Evolutionary conservation across 176 grass and related monocot genomes (phyloP), one percentile per base, ranked within the genome.

Genomic region (Tillandsia fasciculata): DNA sequence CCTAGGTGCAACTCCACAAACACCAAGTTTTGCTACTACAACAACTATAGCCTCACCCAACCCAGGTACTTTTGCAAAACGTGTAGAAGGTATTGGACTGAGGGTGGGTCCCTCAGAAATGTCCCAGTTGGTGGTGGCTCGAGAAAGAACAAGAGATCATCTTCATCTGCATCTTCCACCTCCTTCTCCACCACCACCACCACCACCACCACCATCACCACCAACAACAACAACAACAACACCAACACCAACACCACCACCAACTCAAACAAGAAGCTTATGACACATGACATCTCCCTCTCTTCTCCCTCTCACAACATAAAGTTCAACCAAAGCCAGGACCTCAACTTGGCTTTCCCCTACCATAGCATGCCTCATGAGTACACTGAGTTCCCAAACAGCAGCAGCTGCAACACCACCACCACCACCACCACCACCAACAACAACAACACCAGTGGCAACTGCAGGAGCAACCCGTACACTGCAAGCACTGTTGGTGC

Each of bases 31-130:
- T 54, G 77, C 78, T 48, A 86, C 81, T 53, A 77, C 73, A 12
- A 54, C 88, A 10, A 64, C 81, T 47, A 76, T 71, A 49, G 74
- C 78, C 9, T 92, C 61, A 87, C 87, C 64, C 92, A 96, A 73
- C 92, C 92, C 22, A 85, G 92, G 63, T 96, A 96, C 83, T 96
- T 96, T 78, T 96, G 88, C 83, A 96, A 96, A 83, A 92, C 92
- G 52, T 96, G 92, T 79, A 84, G 88, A 52, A 84, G 92, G 76
- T 96, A 96, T 70, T 96, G 92, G 92, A 96, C 92, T 1, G 92
- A 92, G 59, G 92, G 92, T 27, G 92, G 92, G 8, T 96, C 92
- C 2, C 81, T 96, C 42, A 82, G 92, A 51, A 96, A 92, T 72
- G 92, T 96, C 51, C 92, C 92, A 10, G 92, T 96, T n/a, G 92